Base-by-base conservation (phyloP, 164 flowering plant species). In the Cinnamomum micranthum region DNA sequence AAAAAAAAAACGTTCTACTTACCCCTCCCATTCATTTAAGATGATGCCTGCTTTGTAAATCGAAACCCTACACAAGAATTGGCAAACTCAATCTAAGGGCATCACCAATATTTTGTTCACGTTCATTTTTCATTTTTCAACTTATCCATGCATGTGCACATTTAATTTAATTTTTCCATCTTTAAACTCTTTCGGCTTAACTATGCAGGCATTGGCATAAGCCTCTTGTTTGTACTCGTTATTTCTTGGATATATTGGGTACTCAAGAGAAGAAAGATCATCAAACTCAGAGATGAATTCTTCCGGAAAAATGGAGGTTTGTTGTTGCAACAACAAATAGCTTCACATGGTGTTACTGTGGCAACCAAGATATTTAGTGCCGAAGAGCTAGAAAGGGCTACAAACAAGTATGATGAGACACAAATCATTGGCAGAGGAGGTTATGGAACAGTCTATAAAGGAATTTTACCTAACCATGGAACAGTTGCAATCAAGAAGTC, bases 401-500 rank as follows among this genome's bases (percentile, higher is more conserved):
- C 73, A 23, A 70, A 77, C 35, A 75, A 75, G 62, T 78, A 51
- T 31, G 62, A 74, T n/a, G 52, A 65, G 41, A 58, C 50, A 63
- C 19, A 59, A 27, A 65, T 78, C 19, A 19, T 78, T 62, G 78
- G 78, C 3, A 41, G 58, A 68, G 81, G 81, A 62, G 74, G 73
- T 15, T 75, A 64, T 59, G 77, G 77, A 7, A 75, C 72, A 50
- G 80, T 78, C 65, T 69, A 74, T 60, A 78, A 74, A 64, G 77
- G 77, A 55, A 70, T 78, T 35, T 66, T 78, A 33, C 63, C 70
- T 2, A 69, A 78, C 22, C 41, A 73, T 1, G 73, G 62, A 31
- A 74, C 62, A 13, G 73, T 78, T 10, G 80, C 80, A 0, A 70
- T 73, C 23, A 75, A 81, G 69, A 81, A 78, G 71, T 81, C 80